phyloP scores from a whole-genome alignment of 2,329 filamentous ascomycete genomes.

The Xylariaceae sp. region DNA sequence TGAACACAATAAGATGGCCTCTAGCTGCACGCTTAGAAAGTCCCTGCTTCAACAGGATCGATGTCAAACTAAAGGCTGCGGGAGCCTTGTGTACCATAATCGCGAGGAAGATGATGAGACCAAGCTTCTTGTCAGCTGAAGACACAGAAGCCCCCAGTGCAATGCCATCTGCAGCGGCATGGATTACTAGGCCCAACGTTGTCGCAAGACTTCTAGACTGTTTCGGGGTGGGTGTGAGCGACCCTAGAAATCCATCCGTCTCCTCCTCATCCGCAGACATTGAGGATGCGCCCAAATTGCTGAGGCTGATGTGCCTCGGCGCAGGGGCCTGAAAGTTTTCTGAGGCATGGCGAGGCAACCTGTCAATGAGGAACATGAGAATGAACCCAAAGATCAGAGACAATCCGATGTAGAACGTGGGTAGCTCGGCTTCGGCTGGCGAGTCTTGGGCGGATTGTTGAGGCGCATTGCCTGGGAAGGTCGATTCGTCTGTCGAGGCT shows the following conservation, averaged over 20 bases:
- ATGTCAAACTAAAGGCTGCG: constrained; percentile 89
- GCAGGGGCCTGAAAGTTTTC: constrained; percentile 59
- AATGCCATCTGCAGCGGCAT: constrained; percentile 91
- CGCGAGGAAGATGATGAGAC: constrained; percentile 88
- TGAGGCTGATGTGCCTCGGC: constrained; percentile 81
- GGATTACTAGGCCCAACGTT: constrained; percentile 91
- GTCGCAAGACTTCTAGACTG: constrained; percentile 67
- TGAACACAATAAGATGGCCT: constrained; percentile 84
- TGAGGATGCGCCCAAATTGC: constrained; percentile 61
- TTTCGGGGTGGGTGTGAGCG: constrained; percentile 51
- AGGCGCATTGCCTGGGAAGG: constrained; percentile 12
- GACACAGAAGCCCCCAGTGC: constrained; percentile 88
- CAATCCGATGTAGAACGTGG: constrained; percentile 76
- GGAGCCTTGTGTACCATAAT: constrained; percentile 98
- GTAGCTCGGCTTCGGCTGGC: constrained; percentile 43
- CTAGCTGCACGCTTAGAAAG: constrained; percentile 80
- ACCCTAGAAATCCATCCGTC: constrained; percentile 55
- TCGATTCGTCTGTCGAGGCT: constrained; percentile 21
- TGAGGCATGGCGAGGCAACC: constrained; percentile 67
- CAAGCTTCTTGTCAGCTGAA: constrained; percentile 66
- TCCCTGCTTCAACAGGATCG: constrained; percentile 83
- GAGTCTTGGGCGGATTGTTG: constrained; percentile 18
- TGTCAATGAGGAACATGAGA: constrained; percentile 94
- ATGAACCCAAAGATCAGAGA: constrained; percentile 85
- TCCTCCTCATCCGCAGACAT: constrained; percentile 48